These are phyloP conservation scores for Priceomyces haplophilus DNA, from an alignment of 805 yeast species.

Conservation along the genomic window DNA sequence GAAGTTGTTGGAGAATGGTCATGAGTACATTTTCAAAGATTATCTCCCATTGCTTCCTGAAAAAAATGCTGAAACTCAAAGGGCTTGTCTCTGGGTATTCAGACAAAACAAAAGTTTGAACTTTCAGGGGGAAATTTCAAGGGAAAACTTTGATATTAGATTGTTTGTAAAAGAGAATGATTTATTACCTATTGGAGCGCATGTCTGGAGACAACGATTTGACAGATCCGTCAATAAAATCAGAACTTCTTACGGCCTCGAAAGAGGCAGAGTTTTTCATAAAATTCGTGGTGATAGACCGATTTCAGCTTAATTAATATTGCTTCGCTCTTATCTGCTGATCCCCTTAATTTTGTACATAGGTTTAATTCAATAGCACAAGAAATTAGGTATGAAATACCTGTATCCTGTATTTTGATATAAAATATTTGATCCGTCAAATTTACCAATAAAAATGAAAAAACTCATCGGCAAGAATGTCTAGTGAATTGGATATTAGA, in stretches of 20 bases:
- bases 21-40: constrained; percentile 38
- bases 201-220: constrained; percentile 82
- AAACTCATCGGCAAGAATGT: constrained; percentile 8
- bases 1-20: constrained; percentile 36
- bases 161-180: constrained; percentile 52
- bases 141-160: constrained; percentile 70
- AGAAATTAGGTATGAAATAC: neutral
- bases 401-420: neutral
- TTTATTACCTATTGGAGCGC: constrained; percentile 84
- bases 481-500: constrained; percentile 16
- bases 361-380: neutral
- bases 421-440: neutral
- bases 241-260: constrained; percentile 70
- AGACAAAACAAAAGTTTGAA: constrained; percentile 50
- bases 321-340: too few relatives aligned
- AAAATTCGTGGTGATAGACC: constrained; percentile 47
- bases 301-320: constrained; percentile 4
- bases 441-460: neutral
- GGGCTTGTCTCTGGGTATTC: constrained; percentile 88
- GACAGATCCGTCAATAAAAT: constrained; percentile 70
- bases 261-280: constrained; percentile 71
- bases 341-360: constrained; percentile 1
- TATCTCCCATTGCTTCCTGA: constrained; percentile 88
- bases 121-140: constrained; percentile 19
- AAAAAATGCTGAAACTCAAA: constrained; percentile 77